phyloP scores from a whole-genome alignment of 176 grass and related monocot species.

The Thalia dealbata region DNA sequence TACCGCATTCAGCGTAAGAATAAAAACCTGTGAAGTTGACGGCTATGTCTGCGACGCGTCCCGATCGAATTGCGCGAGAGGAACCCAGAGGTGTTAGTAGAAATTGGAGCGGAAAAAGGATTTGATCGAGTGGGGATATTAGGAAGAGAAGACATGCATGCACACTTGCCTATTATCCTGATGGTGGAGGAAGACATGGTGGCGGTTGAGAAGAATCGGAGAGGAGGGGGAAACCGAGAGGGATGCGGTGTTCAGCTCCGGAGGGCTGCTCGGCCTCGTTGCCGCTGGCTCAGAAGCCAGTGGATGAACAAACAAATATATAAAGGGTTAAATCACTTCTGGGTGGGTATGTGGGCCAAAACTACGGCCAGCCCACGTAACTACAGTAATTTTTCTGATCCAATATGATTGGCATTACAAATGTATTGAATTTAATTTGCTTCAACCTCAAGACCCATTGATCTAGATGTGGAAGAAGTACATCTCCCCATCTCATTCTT shows the following conservation, averaged over 20 bases:
- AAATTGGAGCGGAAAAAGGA: background rate
- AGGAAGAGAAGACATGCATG: constrained; percentile 12
- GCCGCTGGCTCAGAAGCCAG: background rate
- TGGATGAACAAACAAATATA: no score
- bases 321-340: background rate
- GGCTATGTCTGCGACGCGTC: constrained; percentile 50
- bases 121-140: background rate
- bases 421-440: no score
- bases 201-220: background rate
- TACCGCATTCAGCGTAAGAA: constrained; percentile 3
- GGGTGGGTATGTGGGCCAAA: no score
- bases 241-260: background rate
- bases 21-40: constrained; percentile 73
- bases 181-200: constrained; percentile 25
- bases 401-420: no score
- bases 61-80: background rate
- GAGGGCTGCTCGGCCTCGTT: background rate
- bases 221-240: background rate
- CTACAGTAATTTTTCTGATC: no score
- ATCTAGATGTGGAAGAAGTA: no score
- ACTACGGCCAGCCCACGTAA: no score
- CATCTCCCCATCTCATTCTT: no score
- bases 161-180: constrained; percentile 72
- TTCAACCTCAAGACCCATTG: no score
- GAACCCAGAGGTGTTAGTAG: background rate